Base-by-base conservation (phyloP, 2,329 filamentous ascomycete genomes). In the Onygena corvina region DNA sequence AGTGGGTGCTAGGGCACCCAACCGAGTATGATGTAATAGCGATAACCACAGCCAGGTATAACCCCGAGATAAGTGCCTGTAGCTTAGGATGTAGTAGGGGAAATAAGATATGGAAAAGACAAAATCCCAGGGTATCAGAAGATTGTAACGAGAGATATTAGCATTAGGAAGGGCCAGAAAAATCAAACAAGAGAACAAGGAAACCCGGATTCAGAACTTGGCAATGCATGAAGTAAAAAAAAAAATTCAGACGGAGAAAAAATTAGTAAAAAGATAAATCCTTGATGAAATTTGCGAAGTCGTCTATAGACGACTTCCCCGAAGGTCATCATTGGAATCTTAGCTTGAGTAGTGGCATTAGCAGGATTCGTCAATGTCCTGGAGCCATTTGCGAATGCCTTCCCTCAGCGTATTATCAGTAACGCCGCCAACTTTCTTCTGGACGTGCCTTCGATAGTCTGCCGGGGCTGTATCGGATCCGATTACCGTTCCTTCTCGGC, bases 351-450 rank as follows among this genome's bases (percentile, higher is more conserved):
- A 7, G 36, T 6, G 21, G 12, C 11, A 27, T 47, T 36, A 68
- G 60, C 64, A 67, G 47, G 63, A 60, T 53, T 71, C 68, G 56
- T 74, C 72, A 11, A 72, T 69, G 52, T 72, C 68, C 31, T 68
- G 62, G 52, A 79, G 66, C 76, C 76, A 79, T 55, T 70, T 71
- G 42, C 74, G 68, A 33, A 79, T 72, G 5, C 76, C 76, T 57
- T 79, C 74, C 52, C 75, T 70, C 46, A 79, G 54, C 6, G 72
- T 73, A 53, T 75, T 76, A 48, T 77, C 72, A 3, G 62, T 57
- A 52, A 60, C 57, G 36, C 61, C 55, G 54, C 62, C 50, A 8
- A 59, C 56, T 36, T 62, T 60, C 50, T 60, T 64, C 42, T 62
- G 59, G 38, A 65, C 61, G 7, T 50, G 52, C 29, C 54, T 54